Percentiles rank a stretch among this genome's conserved stretches.
Evolutionary conservation across 2,329 filamentous ascomycete genomes (phyloP).

Genomic region (Monilinia aucupariae): DNA sequence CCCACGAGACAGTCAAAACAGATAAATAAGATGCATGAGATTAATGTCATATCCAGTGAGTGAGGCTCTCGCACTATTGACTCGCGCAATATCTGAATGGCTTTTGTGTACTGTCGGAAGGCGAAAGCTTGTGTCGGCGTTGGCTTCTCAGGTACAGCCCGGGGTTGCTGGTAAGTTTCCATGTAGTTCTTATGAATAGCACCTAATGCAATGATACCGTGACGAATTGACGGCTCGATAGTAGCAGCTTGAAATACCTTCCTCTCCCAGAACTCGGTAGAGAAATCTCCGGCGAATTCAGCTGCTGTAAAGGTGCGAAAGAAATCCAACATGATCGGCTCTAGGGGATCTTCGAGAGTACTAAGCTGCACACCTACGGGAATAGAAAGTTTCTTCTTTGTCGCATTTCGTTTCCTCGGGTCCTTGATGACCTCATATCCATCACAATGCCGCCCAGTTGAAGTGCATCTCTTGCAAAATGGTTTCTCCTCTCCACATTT

Average conservation of each 20-base stretch:
- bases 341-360: conserved; percentile 23
- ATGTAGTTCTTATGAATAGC: conserved; percentile 30
- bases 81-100: conserved; percentile 38
- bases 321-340: conserved; percentile 26
- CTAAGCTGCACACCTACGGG: neutral
- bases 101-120: conserved; percentile 53
- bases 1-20: conserved; percentile 49
- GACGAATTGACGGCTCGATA: conserved; percentile 28
- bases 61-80: conserved; percentile 28
- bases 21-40: conserved; percentile 59
- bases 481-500: conserved; percentile 34
- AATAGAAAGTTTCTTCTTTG: conserved; percentile 4
- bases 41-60: conserved; percentile 42
- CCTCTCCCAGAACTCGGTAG: conserved; percentile 29
- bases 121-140: conserved; percentile 40
- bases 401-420: neutral
- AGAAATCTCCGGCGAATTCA: conserved; percentile 27
- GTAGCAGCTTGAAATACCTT: conserved; percentile 26
- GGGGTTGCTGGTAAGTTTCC: conserved; percentile 43
- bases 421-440: conserved; percentile 25
- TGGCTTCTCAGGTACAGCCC: conserved; percentile 19
- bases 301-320: conserved; percentile 28
- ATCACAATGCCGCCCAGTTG: conserved; percentile 32
- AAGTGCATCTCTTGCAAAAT: conserved; percentile 32
- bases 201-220: conserved; percentile 32